These are phyloP conservation scores for Colletotrichum shisoi DNA, from an alignment of 2,329 filamentous ascomycete genomes.

Conservation along the genomic window DNA sequence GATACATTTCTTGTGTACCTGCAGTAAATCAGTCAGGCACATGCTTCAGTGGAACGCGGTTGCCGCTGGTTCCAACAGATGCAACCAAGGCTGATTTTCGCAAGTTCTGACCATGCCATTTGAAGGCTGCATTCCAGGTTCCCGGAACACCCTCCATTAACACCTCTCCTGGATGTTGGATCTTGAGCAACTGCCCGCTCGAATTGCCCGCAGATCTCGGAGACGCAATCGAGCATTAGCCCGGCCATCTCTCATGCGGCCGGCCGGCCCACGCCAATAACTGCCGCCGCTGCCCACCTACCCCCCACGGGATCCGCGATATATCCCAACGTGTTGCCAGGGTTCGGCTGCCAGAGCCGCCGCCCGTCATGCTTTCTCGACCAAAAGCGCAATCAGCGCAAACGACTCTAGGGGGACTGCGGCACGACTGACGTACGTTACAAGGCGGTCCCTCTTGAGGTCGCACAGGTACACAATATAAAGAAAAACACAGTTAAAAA, in stretches of 20 bases:
- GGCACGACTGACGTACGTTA: no score
- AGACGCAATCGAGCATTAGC: conserved; percentile 7
- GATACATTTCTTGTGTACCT: conserved; percentile 2
- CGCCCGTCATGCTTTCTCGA: background rate
- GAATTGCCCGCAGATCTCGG: background rate
- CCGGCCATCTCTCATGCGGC: conserved; percentile 21
- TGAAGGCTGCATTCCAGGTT: background rate
- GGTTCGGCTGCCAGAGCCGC: conserved; percentile 2
- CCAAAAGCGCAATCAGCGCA: background rate
- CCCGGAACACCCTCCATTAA: background rate
- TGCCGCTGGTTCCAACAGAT: conserved; percentile 5
- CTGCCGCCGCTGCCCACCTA: background rate
- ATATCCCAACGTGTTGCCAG: conserved; percentile 18
- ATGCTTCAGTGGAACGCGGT: conserved; percentile 4
- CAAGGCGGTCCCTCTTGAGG: no score
- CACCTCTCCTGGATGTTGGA: background rate
- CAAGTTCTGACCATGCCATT: background rate
- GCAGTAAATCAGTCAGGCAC: background rate
- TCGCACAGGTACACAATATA: no score
- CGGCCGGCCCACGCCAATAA: conserved; percentile 9
- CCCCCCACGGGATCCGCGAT: background rate
- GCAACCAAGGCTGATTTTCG: background rate
- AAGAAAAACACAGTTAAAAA: no score
- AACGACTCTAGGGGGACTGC: background rate
- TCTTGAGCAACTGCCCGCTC: background rate